Conservation (phyloP, 169 alveolate species). For the Plasmodium relictum region DNA sequence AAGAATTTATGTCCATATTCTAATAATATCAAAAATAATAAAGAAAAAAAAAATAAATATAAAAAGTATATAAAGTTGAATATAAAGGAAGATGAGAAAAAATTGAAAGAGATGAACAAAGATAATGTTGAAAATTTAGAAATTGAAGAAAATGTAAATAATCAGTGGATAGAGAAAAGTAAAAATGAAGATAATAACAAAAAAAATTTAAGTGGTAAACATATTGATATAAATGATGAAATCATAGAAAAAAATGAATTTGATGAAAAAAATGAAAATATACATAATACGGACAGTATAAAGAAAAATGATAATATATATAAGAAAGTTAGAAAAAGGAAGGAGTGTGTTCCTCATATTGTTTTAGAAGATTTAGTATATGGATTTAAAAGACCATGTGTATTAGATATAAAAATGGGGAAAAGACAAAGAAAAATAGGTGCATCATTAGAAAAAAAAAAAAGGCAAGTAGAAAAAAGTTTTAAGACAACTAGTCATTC, state of each 20-base stretch:
- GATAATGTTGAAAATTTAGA: background rate
- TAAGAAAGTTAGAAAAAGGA: conserved; percentile 22
- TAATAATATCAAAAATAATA: conserved; percentile 4
- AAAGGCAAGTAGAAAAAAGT: conserved; percentile 82
- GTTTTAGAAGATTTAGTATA: conserved; percentile 81
- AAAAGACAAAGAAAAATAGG: conserved; percentile 81
- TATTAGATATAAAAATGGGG: conserved; percentile 85
- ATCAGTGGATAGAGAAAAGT: background rate
- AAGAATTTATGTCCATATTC: background rate
- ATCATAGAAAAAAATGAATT: background rate
- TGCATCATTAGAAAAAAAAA: conserved; percentile 80
- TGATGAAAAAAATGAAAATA: background rate
- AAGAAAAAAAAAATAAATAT: conserved; percentile 8
- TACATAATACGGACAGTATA: background rate
- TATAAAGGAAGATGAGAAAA: background rate
- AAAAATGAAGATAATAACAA: background rate
- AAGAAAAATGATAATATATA: background rate
- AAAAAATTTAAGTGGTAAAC: background rate
- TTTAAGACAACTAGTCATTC: conserved; percentile 82
- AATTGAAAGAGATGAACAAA: conserved; percentile 3
- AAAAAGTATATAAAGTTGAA: background rate
- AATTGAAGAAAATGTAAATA: background rate
- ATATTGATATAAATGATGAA: background rate
- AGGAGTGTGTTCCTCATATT: conserved; percentile 77
- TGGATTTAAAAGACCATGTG: conserved; percentile 82